These are phyloP conservation scores for Pistacia integerrima DNA, from an alignment of 345 rosid species.

Conservation along the genomic window DNA sequence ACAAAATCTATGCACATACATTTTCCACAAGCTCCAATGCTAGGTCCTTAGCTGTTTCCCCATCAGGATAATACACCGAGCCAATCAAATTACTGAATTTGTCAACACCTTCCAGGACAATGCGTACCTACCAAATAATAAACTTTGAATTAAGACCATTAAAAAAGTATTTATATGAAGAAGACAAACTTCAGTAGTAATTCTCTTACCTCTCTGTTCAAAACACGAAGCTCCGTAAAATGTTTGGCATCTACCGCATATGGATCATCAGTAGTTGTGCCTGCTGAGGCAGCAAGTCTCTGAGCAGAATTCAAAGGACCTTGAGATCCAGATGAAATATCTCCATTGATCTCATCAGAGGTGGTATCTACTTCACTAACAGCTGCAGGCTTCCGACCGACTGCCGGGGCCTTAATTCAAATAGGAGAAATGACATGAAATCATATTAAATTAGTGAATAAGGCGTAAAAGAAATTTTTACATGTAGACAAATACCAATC, in stretches of 20 bases:
- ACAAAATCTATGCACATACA: constrained; percentile 43
- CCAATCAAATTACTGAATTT: constrained; percentile 94
- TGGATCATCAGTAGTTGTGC: constrained; percentile 67
- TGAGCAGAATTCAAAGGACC: constrained; percentile 89
- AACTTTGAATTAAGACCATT: constrained; percentile 24
- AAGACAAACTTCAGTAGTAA: constrained; percentile 13
- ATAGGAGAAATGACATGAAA: constrained; percentile 14
- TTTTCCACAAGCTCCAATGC: constrained; percentile 91
- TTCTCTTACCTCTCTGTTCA: constrained; percentile 79
- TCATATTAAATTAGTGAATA: constrained; percentile 2
- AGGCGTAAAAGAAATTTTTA: background rate
- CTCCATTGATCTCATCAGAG: constrained; percentile 70
- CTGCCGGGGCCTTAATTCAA: constrained; percentile 69
- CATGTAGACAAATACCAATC: background rate
- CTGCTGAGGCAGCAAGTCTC: constrained; percentile 74
- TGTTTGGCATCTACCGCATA: constrained; percentile 85
- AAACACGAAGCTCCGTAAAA: constrained; percentile 84
- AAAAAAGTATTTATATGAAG: constrained; percentile 10
- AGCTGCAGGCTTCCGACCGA: constrained; percentile 69
- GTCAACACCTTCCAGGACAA: constrained; percentile 97
- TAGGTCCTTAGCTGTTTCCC: constrained; percentile 83
- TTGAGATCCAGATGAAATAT: constrained; percentile 55
- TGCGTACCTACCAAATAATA: constrained; percentile 68
- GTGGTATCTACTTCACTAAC: constrained; percentile 47
- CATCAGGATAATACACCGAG: constrained; percentile 84